A percentile compares a stretch with the other conserved stretches of the same genome.
phyloP scores from a whole-genome alignment of 169 alveolate species.

The Plasmodium vinckei region DNA sequence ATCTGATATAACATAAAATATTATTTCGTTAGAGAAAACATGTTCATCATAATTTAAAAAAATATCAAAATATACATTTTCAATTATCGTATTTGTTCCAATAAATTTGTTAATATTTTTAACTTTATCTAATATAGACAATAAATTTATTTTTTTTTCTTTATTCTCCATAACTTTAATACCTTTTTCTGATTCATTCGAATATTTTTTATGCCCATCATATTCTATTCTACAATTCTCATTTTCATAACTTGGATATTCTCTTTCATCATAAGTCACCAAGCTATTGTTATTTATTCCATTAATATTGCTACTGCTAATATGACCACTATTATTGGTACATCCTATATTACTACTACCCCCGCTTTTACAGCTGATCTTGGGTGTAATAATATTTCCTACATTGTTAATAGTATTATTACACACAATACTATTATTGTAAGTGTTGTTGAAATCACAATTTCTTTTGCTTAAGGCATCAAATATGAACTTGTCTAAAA shows the following conservation, averaged over 20 bases:
- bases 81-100: slow-evolving; percentile 42
- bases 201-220: not conserved
- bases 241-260: too few relatives aligned
- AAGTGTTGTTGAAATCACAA: not conserved
- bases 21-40: slow-evolving; percentile 55
- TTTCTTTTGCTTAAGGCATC: slow-evolving; percentile 29
- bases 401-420: not conserved
- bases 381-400: not conserved
- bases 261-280: not conserved
- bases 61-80: slow-evolving; percentile 56
- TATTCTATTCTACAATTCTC: not conserved
- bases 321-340: too few relatives aligned
- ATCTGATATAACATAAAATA: slow-evolving; percentile 67
- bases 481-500: slow-evolving; percentile 22
- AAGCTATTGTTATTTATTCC: not conserved
- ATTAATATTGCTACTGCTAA: not conserved
- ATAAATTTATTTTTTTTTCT: slow-evolving; percentile 17
- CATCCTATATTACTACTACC: not conserved
- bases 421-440: not conserved
- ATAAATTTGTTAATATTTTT: slow-evolving; percentile 67
- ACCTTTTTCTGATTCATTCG: not conserved
- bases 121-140: slow-evolving; percentile 38
- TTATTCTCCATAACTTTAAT: slow-evolving; percentile 8
- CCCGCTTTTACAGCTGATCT: not conserved
- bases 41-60: slow-evolving; percentile 72